These are phyloP conservation scores for Wickerhamia fluorescens DNA, from an alignment of 805 yeast species.

Conservation along the genomic window DNA sequence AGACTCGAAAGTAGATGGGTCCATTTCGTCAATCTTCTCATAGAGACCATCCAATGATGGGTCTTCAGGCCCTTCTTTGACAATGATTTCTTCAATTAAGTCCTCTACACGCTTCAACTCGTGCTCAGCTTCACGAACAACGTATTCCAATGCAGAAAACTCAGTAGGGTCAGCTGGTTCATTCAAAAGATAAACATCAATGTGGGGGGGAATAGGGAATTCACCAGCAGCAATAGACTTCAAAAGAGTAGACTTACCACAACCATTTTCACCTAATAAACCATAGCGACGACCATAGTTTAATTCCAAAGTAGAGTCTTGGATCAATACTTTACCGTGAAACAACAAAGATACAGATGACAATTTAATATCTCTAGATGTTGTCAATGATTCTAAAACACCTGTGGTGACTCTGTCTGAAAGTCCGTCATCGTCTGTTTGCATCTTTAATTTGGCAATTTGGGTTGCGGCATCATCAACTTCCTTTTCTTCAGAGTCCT, in stretches of 20 bases:
- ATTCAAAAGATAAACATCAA: slow-evolving; percentile 87
- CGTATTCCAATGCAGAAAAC: slow-evolving; percentile 88
- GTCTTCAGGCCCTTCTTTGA: slow-evolving; percentile 91
- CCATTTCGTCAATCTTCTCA: slow-evolving; percentile 94
- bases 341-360: slow-evolving; percentile 85
- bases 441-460: slow-evolving; percentile 82
- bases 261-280: slow-evolving; percentile 95
- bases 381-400: slow-evolving; percentile 80
- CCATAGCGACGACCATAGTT: slow-evolving; percentile 98
- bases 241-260: slow-evolving; percentile 95
- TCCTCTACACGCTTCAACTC: slow-evolving; percentile 89
- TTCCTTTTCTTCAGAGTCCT: slow-evolving; percentile 44
- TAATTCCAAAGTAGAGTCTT: slow-evolving; percentile 86
- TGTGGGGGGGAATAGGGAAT: slow-evolving; percentile 86
- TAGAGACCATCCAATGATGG: slow-evolving; percentile 78
- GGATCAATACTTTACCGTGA: slow-evolving; percentile 95
- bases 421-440: slow-evolving; percentile 87
- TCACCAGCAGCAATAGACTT: slow-evolving; percentile 94
- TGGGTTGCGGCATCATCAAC: slow-evolving; percentile 62
- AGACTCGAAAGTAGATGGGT: slow-evolving; percentile 90
- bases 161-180: slow-evolving; percentile 98
- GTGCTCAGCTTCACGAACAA: slow-evolving; percentile 91
- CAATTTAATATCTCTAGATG: slow-evolving; percentile 91
- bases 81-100: slow-evolving; percentile 80
- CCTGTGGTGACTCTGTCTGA: slow-evolving; percentile 98